phyloP scores from a whole-genome alignment of 176 grass and related monocot species.

The Aegilops sharonensis region DNA sequence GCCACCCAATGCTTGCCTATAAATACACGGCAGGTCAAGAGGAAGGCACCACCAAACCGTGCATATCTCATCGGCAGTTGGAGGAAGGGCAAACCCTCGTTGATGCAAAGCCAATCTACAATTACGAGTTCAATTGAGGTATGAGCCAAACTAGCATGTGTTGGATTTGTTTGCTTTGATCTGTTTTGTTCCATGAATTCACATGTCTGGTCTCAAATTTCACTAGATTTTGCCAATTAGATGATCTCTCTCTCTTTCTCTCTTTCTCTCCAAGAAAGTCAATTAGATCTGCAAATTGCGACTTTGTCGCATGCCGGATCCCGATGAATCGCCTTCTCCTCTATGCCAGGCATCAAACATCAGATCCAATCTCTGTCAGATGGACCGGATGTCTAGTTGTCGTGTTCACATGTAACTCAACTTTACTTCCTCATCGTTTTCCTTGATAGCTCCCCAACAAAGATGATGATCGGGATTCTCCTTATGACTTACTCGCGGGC shows the following conservation, averaged over 20 bases:
- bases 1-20: neutral
- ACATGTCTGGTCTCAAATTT: neutral
- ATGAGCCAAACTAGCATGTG: neutral
- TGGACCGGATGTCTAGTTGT: neutral
- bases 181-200: neutral
- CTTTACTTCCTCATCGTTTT: neutral
- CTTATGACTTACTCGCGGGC: neutral
- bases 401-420: neutral
- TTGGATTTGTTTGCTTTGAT: neutral
- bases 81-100: neutral
- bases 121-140: neutral
- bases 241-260: too few relatives aligned
- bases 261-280: too few relatives aligned
- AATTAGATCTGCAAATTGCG: too few relatives aligned
- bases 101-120: constrained; percentile 4
- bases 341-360: too few relatives aligned
- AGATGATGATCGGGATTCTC: neutral
- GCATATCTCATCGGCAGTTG: neutral
- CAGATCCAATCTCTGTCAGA: neutral
- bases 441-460: too few relatives aligned
- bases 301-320: neutral
- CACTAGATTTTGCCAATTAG: neutral
- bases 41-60: neutral
- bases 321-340: neutral
- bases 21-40: neutral